phyloP scores from a whole-genome alignment of 2,329 filamentous ascomycete genomes.

The Colletotrichum sp. region DNA sequence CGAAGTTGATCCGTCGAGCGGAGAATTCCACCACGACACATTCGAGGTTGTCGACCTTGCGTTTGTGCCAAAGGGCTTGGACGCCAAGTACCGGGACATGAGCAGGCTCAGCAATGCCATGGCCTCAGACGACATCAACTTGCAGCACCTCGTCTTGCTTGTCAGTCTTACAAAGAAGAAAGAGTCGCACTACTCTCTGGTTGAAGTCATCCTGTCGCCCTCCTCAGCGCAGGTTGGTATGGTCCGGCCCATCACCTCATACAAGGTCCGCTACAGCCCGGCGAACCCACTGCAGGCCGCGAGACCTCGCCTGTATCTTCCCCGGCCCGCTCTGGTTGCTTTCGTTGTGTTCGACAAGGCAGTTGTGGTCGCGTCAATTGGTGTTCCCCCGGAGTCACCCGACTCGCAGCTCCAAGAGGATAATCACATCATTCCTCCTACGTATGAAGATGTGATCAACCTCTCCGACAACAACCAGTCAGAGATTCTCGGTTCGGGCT shows the following conservation, averaged over 20 bases:
- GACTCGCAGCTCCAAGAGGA: conserved; percentile 78
- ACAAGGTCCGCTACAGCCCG: conserved; percentile 55
- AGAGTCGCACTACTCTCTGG: conserved; percentile 71
- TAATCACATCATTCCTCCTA: conserved; percentile 64
- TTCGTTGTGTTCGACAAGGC: conserved; percentile 83
- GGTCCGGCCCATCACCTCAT: conserved; percentile 72
- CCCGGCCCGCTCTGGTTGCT: conserved; percentile 78
- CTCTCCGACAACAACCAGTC: conserved; percentile 71
- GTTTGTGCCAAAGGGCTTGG: conserved; percentile 63
- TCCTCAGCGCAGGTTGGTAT: conserved; percentile 63
- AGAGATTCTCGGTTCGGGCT: conserved; percentile 68
- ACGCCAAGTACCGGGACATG: conserved; percentile 54
- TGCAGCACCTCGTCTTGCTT: conserved; percentile 67
- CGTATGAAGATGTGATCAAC: conserved; percentile 87
- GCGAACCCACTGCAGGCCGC: conserved; percentile 43
- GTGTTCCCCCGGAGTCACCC: conserved; percentile 70
- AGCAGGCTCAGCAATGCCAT: conserved; percentile 57
- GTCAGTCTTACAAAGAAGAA: conserved; percentile 60
- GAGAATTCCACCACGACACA: conserved; percentile 57
- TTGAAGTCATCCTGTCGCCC: conserved; percentile 71
- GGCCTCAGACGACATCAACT: conserved; percentile 52
- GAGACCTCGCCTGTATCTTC: conserved; percentile 75
- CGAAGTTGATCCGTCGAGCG: conserved; percentile 53
- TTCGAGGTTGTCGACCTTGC: conserved; percentile 83
- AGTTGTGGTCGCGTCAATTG: conserved; percentile 78